These are phyloP conservation scores for Talaromyces piceae DNA, from an alignment of 2,329 filamentous ascomycete genomes.

Conservation along the genomic window DNA sequence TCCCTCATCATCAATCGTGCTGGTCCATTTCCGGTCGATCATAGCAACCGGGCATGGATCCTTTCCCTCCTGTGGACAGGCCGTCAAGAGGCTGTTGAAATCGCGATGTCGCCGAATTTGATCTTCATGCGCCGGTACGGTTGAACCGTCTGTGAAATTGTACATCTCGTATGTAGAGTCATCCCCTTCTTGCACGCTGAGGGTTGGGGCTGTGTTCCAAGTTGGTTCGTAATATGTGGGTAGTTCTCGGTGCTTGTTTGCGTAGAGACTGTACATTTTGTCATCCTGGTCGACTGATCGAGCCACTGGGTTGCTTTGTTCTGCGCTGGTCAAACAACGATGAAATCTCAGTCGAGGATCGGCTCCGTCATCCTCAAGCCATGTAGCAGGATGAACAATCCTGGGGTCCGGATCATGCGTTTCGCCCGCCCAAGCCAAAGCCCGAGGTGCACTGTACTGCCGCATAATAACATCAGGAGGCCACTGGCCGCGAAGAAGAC, in stretches of 20 bases:
- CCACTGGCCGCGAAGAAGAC: conserved; percentile 10
- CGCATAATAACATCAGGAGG: conserved; percentile 9
- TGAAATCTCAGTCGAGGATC: conserved; percentile 7
- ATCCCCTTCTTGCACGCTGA: not conserved
- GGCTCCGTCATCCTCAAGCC: conserved; percentile 4
- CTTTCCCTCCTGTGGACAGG: not conserved
- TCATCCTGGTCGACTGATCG: conserved; percentile 1
- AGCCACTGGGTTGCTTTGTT: conserved; percentile 4
- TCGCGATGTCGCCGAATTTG: not conserved
- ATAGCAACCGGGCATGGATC: not conserved
- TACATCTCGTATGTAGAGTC: not conserved
- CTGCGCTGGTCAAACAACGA: conserved; percentile 4
- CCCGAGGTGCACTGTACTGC: conserved; percentile 11
- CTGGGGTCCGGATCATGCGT: conserved; percentile 9
- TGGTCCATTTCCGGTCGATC: not conserved
- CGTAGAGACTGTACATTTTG: conserved; percentile 7
- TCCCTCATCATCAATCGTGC: conserved; percentile 1
- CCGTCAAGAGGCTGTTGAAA: not conserved
- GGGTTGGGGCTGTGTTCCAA: conserved; percentile 7
- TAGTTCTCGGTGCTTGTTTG: conserved; percentile 7
- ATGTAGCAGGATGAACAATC: conserved; percentile 10
- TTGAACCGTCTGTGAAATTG: not conserved
- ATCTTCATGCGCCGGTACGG: not conserved
- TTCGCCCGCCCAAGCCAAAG: conserved; percentile 8
- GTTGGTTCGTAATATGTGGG: conserved; percentile 7